These are phyloP conservation scores for Inga oerstediana DNA, from an alignment of 306 rosid genomes.

Conservation along the genomic window DNA sequence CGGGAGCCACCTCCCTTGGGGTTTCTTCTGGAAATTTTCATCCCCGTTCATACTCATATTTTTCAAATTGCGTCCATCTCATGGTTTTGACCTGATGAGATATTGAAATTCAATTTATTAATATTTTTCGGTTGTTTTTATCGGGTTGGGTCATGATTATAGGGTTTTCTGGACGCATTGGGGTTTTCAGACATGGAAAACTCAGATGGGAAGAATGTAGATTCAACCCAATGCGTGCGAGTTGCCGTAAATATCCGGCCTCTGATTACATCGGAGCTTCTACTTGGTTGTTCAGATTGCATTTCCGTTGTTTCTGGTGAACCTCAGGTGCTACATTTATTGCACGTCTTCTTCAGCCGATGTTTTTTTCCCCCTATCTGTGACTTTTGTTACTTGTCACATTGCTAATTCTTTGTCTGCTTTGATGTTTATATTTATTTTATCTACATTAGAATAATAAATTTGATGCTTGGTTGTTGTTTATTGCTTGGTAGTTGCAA, in stretches of 20 bases:
- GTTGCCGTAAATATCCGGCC: constrained; percentile 93
- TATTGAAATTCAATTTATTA: background rate
- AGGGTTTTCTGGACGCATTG: constrained; percentile 34
- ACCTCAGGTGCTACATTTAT: constrained; percentile 65
- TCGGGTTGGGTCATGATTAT: background rate
- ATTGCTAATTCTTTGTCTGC: background rate
- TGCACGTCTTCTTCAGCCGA: background rate
- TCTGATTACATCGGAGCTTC: constrained; percentile 80
- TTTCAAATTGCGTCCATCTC: background rate
- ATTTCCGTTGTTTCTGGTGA: constrained; percentile 82
- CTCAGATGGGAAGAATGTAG: constrained; percentile 48
- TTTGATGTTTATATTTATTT: background rate
- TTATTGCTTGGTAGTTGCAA: constrained; percentile 58
- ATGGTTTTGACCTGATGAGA: background rate
- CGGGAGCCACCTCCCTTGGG: background rate
- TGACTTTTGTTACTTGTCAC: background rate
- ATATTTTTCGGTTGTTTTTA: background rate
- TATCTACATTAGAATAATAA: background rate
- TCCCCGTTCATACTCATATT: constrained; percentile 19
- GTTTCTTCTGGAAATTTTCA: constrained; percentile 1
- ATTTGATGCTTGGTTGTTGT: background rate
- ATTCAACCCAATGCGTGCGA: constrained; percentile 69
- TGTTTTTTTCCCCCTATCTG: background rate
- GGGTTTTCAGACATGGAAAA: constrained; percentile 58
- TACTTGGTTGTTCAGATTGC: constrained; percentile 88